A percentile compares a stretch with the other conserved stretches of the same genome.
Evolutionary conservation across 495 filamentous ascomycete genomes (phyloP).

Genomic region (Pseudoneurospora amorphoporcata): DNA sequence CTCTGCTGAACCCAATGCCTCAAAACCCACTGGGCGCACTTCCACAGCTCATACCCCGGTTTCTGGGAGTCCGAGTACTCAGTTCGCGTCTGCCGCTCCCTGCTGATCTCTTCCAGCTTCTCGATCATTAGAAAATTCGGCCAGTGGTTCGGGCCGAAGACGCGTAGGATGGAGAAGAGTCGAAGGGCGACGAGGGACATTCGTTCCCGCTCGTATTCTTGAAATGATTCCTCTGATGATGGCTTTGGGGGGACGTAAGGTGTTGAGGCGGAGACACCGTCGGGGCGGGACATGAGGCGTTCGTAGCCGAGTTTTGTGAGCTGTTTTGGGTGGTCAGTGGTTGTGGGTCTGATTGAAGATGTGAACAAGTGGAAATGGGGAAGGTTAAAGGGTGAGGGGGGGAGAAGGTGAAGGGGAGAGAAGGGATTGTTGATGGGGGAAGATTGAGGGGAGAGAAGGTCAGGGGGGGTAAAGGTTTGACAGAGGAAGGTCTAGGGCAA

Average conservation of each 20-base stretch:
- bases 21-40: background rate
- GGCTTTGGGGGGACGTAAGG: background rate
- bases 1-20: background rate
- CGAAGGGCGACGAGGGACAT: constrained; percentile 1
- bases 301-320: constrained; percentile 11
- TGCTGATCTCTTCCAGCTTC: background rate
- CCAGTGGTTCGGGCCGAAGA: constrained; percentile 9
- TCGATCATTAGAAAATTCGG: constrained; percentile 1
- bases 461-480: background rate
- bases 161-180: background rate
- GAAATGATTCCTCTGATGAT: background rate
- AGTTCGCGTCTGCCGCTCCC: background rate
- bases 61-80: background rate
- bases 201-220: background rate
- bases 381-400: background rate
- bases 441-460: background rate
- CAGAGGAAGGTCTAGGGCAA: background rate
- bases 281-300: background rate
- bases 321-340: background rate
- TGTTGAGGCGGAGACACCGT: background rate
- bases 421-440: too few relatives aligned
- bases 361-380: background rate
- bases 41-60: background rate
- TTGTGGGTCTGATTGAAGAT: background rate
- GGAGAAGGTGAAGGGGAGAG: background rate